Evolutionary conservation across 345 rosid species (phyloP).

Genomic region (Arabidopsis arenosa): DNA sequence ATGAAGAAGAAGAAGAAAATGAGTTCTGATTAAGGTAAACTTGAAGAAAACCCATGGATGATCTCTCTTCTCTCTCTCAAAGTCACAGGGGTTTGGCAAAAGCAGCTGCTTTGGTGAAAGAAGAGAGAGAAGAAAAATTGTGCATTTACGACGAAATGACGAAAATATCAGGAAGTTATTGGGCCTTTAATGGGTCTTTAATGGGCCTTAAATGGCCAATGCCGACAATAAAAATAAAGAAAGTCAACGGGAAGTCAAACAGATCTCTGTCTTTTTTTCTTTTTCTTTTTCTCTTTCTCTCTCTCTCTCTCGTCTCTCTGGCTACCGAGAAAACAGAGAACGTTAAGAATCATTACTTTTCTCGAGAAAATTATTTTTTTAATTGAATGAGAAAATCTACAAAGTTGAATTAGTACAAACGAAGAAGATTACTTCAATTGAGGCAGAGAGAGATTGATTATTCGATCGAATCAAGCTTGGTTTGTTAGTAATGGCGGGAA

Average conservation of each 20-base stretch:
- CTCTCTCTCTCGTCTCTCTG: slow-evolving; percentile 11
- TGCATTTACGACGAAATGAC: slow-evolving; percentile 16
- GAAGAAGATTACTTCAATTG: slow-evolving; percentile 15
- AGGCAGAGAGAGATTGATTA: not conserved
- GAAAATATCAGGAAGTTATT: slow-evolving; percentile 9
- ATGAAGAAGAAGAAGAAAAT: slow-evolving; percentile 32
- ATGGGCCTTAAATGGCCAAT: slow-evolving; percentile 21
- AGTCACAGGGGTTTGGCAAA: slow-evolving; percentile 55
- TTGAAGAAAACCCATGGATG: slow-evolving; percentile 40
- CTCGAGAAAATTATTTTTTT: slow-evolving; percentile 34
- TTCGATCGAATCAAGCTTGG: slow-evolving; percentile 1
- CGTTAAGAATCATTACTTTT: slow-evolving; percentile 22
- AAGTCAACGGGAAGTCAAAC: slow-evolving; percentile 29
- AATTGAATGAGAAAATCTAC: slow-evolving; percentile 18
- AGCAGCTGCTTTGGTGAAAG: slow-evolving; percentile 40
- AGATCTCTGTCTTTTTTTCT: slow-evolving; percentile 10
- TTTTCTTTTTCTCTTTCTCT: not conserved
- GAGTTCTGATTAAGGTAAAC: slow-evolving; percentile 30
- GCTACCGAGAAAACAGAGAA: slow-evolving; percentile 32
- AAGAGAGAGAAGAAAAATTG: slow-evolving; percentile 30
- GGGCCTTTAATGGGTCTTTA: slow-evolving; percentile 5
- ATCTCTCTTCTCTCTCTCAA: slow-evolving; percentile 38
- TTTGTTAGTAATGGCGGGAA: slow-evolving; percentile 71
- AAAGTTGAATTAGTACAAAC: not conserved
- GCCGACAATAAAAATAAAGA: not conserved